Evolutionary conservation across 2,329 filamentous ascomycete species (phyloP).

Genomic region (Didymella lethalis): DNA sequence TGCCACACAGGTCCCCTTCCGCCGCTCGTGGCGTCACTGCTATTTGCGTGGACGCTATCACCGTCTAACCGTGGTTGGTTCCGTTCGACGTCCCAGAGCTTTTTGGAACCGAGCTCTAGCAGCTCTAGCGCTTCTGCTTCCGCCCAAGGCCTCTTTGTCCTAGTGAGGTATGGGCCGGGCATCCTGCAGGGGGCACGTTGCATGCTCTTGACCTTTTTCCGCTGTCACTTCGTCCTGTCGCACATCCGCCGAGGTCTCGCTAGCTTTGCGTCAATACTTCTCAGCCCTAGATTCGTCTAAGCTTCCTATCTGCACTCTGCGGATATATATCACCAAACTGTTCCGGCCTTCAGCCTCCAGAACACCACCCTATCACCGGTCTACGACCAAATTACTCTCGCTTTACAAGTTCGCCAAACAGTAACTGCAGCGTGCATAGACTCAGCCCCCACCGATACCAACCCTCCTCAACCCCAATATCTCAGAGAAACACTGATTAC

Average conservation of each 20-base stretch:
- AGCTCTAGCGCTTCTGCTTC: conserved; percentile 45
- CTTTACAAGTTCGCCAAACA: conserved; percentile 42
- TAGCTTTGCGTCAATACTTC: conserved; percentile 24
- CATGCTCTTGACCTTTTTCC: conserved; percentile 33
- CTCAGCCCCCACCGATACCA: conserved; percentile 42
- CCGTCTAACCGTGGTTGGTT: conserved; percentile 37
- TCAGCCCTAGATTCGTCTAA: conserved; percentile 34
- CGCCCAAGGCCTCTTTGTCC: conserved; percentile 48
- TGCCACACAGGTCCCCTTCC: conserved; percentile 41
- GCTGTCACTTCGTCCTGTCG: conserved; percentile 23
- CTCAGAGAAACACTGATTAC: conserved; percentile 22
- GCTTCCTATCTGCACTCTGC: conserved; percentile 39
- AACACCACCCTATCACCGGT: conserved; percentile 42
- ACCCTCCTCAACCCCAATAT: conserved; percentile 24
- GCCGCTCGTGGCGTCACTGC: conserved; percentile 46
- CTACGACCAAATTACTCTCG: conserved; percentile 43
- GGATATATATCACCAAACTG: conserved; percentile 49
- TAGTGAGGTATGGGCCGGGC: conserved; percentile 43
- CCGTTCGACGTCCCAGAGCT: conserved; percentile 40
- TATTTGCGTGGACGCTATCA: conserved; percentile 45
- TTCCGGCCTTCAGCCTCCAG: conserved; percentile 36
- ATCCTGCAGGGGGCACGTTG: conserved; percentile 41
- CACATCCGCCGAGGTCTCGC: conserved; percentile 21
- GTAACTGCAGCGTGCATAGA: conserved; percentile 44
- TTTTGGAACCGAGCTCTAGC: conserved; percentile 48